Base-by-base conservation (phyloP, 805 yeast genomes). In the Phaffomyces antillensis region DNA sequence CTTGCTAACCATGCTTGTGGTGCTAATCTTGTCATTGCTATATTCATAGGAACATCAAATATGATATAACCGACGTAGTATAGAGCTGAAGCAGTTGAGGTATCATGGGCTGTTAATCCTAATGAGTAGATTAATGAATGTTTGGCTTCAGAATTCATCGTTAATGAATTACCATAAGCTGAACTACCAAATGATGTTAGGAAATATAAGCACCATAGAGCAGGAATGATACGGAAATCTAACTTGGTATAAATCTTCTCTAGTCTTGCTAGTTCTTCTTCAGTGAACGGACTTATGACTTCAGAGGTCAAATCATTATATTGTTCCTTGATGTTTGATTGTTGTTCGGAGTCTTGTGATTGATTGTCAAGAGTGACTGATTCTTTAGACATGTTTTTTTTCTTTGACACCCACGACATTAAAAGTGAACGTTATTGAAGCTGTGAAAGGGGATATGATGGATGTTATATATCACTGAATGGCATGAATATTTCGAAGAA, bases 1-100 rank as follows among this genome's bases (percentile, higher is more conserved):
- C 96, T 76, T 9, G 86, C 71, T 50, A 87, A 66, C 96, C 96
- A 87, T 1, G 83, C 75, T 54, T 87, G 93, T 2, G 96, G 95
- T 23, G 89, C 81, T 9, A 86, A 73, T 44, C 72, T 70, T n/a
- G 95, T 86, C 95, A 87, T 86, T 41, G 78, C 66, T 53, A 87
- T 70, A 63, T 87, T 87, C 90, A 86, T 86, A 31, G 96, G 96
- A 32, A 87, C 80, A 62, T 87, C 96, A 58, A 87, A 87, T 36
- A 87, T 67, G 52, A 87, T 86, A 61, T 77, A 86, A 6, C 90
- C 96, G 16, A 87, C 95, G 55, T 78, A 86, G 67, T 83, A 82
- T 36, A 87, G 69, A 0, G 96, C 93, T 18, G 85, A 79, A 3
- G 95, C 95, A 2, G 83, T 76, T 3, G 90, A 77, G 1, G 75